Base-by-base conservation (phyloP, 1,284 basidiomycete species). In the Apiotrichum montevideense region DNA sequence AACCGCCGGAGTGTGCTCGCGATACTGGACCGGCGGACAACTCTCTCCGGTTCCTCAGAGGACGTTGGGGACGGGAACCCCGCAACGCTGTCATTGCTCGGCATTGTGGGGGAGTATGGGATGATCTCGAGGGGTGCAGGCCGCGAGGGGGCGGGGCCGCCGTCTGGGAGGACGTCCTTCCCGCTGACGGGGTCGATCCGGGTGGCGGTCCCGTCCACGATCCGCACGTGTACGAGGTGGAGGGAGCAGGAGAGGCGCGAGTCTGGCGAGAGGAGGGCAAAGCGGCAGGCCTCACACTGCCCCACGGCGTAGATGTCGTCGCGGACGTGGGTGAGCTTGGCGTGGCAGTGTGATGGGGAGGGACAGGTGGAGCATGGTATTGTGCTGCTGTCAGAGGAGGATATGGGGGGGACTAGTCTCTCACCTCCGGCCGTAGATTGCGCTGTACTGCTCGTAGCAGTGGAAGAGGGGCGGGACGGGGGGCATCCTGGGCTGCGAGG, bases 271-370 rank as follows among this genome's bases (percentile, higher is more conserved):
- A 11, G 10, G 34, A 47, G 35, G n/a, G 35, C 46, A 32, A 47
- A 47, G 34, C 46, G 46, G 35, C 46, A 47, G 46, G 35, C 9
- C 35, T 47, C 46, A 32, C 46, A 47, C 46, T 47, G 46, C n/a
- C 46, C 46, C 11, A 47, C 37, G 7, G 11, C 7, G 46, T 35
- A 47, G 7, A 47, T 47, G 35, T 47, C 46, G 46, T 11, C 8
- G 34, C 37, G 35, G 46, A 47, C 46, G 34, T 15, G 35, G 7
- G 46, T 47, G 46, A 47, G 46, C 35, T 47, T 47, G 34, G 46
- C 46, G n/a, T 47, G 46, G 46, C 46, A 47, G 2, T 15, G 2
- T 29, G n/a, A 7, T 14, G 46, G 10, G 4, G 35, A 34, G 35
- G 46, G 46, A 11, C 46, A 47, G 46, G 35, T 47, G 14, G 34